Percentiles rank a stretch among this genome's conserved stretches.
These are phyloP conservation scores for Pisolithus marmoratus DNA, from an alignment of 768 basidiomycete genomes.

Conservation along the genomic window DNA sequence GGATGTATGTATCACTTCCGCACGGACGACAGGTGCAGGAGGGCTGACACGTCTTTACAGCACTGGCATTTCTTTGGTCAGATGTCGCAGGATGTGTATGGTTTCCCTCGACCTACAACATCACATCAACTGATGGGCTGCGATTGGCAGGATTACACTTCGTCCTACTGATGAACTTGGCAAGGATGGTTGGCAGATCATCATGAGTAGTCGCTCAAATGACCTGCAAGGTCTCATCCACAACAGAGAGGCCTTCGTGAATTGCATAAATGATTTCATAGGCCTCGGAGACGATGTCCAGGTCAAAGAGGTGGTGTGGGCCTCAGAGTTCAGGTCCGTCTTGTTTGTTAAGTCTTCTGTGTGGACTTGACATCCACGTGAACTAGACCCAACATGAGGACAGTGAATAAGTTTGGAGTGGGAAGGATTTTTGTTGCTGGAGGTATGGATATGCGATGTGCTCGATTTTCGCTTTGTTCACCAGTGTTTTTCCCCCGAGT, in stretches of 20 bases:
- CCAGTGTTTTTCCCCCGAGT: not conserved
- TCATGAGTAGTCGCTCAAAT: conserved; percentile 3
- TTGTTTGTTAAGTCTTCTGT: not conserved
- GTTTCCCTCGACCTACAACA: not conserved
- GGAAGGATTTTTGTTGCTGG: conserved; percentile 38
- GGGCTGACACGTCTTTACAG: conserved; percentile 4
- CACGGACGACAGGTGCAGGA: not conserved
- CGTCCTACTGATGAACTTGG: conserved; percentile 14
- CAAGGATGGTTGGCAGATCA: conserved; percentile 16
- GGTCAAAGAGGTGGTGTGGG: conserved; percentile 16
- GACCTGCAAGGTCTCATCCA: conserved; percentile 12
- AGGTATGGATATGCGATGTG: conserved; percentile 21
- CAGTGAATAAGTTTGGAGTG: not conserved
- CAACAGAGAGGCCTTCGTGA: conserved; percentile 22
- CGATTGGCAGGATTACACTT: conserved; percentile 6
- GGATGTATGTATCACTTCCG: conserved; percentile 10
- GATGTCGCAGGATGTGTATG: not conserved
- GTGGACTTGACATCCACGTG: too few relatives aligned
- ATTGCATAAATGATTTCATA: conserved; percentile 22
- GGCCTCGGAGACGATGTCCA: conserved; percentile 3
- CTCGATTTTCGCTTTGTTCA: not conserved
- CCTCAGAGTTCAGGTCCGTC: conserved; percentile 26
- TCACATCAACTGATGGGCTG: not conserved
- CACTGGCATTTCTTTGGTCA: conserved; percentile 19
- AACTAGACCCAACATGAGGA: not conserved